A percentile compares a stretch with the other conserved stretches of the same genome.
Conservation (phyloP, 116 monocot genomes). For the Dioscorea cayenensis region DNA sequence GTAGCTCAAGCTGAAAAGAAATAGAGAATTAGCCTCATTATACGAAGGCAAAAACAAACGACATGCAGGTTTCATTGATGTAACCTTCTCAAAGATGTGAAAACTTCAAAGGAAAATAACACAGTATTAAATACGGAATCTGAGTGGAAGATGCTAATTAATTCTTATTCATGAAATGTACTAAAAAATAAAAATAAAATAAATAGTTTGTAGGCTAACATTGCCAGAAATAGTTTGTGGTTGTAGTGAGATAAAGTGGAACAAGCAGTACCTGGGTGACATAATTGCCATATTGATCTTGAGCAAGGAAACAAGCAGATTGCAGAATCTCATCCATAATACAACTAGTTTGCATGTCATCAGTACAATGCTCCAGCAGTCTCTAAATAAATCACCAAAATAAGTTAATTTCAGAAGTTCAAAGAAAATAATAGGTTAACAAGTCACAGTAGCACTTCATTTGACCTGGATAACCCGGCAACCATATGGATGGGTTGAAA, state of each 20-base stretch:
- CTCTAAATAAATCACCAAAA: conserved; percentile 34
- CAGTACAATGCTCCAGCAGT: conserved; percentile 78
- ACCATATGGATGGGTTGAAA: conserved; percentile 91
- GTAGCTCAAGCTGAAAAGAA: too few relatives aligned
- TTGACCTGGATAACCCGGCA: conserved; percentile 87
- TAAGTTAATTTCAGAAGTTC: neutral
- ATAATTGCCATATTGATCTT: conserved; percentile 98
- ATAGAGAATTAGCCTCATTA: too few relatives aligned
- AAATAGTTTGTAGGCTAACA: too few relatives aligned
- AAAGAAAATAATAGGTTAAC: neutral
- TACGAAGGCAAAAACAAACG: too few relatives aligned
- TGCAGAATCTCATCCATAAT: conserved; percentile 89
- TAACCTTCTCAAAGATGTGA: too few relatives aligned
- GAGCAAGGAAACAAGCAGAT: conserved; percentile 79
- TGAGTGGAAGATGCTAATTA: too few relatives aligned
- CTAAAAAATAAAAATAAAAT: too few relatives aligned
- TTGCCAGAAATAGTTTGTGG: neutral
- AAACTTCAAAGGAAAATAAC: too few relatives aligned
- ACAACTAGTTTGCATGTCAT: conserved; percentile 54
- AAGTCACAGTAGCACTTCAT: conserved; percentile 6
- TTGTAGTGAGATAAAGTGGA: neutral
- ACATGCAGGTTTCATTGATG: too few relatives aligned
- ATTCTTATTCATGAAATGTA: too few relatives aligned
- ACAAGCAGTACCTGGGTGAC: conserved; percentile 65
- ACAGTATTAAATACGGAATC: too few relatives aligned